These are phyloP conservation scores for Boechera divaricarpa DNA, from an alignment of 345 rosid genomes.

Conservation along the genomic window DNA sequence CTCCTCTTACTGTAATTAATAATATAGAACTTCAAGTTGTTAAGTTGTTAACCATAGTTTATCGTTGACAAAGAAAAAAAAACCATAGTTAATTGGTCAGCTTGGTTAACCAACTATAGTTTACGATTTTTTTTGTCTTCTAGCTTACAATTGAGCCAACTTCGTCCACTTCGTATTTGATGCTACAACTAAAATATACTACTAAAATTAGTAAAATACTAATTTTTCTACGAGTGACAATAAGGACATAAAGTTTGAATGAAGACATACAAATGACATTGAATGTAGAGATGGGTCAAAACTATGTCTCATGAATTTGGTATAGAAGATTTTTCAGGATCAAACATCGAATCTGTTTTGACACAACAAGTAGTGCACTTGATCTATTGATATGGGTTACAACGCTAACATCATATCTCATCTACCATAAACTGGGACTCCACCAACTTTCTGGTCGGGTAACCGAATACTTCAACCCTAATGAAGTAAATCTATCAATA, in stretches of 20 bases:
- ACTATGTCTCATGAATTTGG: neutral
- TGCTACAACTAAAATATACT: neutral
- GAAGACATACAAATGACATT: neutral
- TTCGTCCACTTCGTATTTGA: conserved; percentile 25
- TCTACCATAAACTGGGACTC: neutral
- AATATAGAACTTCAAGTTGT: conserved; percentile 2
- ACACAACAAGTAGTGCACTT: neutral
- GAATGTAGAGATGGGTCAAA: neutral
- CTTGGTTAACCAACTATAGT: conserved; percentile 41
- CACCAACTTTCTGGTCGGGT: neutral
- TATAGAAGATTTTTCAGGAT: neutral
- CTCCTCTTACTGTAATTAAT: neutral
- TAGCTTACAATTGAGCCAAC: conserved; percentile 25
- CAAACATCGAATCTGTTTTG: neutral
- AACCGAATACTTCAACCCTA: neutral
- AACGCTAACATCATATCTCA: neutral
- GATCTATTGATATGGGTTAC: neutral
- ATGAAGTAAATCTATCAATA: neutral
- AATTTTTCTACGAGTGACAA: neutral
- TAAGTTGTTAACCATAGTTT: conserved; percentile 31
- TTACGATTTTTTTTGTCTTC: neutral
- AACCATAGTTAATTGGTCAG: conserved; percentile 42
- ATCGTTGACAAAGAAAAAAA: conserved; percentile 32
- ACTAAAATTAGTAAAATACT: neutral
- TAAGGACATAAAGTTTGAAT: neutral